Evolutionary conservation across 768 basidiomycete genomes (phyloP), one percentile per base, ranked within the genome.

Genomic region (Clitopilus passeckerianus): DNA sequence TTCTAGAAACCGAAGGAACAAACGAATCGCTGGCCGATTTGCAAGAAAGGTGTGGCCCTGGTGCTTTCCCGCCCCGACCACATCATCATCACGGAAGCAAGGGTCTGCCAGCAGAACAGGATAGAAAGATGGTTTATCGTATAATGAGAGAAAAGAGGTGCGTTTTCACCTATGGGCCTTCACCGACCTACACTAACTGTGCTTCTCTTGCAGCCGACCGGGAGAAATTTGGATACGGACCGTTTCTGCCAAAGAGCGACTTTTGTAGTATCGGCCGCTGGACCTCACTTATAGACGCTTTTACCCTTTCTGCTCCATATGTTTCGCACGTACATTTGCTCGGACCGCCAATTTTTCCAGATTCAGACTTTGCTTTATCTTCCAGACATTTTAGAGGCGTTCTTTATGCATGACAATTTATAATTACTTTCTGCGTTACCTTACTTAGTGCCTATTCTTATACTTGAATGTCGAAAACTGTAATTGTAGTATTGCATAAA

Each of bases 1-100:
- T 94, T 24, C 81, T 95, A 23, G 92, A 95, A 75, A 86, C 90
- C 10, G 91, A 93, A 68, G 91, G 91, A 37, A 94, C 93, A 44
- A 89, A 93, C 68, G 93, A 95, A 66, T 86, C 89, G 9, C 79
- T 93, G 23, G 84, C 81, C 18, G 93, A 93, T 71, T 76, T 95
- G 61, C 88, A 89, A 63, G 80, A 78, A 54, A 81, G 91, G 4
- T 91, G 91, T 71, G 83, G 87, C 1, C 80, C 80, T 7, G 83
- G 84, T 0, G 84, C 77, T 9, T 89, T 89, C 67, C 86, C 90
- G 30, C 84, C 85, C 0, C 74, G 86, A 44, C 79, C 80, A 8
- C 72, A 76, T 52, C 74, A 71, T 0, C 72, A 71, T 64, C 74
- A 68, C 67, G 68, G 73, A 33, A 71, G 70, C 22, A 75, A 71